Conservation (phyloP, 371 early-diverging fungal genomes). For the Funneliformis caledonium region DNA sequence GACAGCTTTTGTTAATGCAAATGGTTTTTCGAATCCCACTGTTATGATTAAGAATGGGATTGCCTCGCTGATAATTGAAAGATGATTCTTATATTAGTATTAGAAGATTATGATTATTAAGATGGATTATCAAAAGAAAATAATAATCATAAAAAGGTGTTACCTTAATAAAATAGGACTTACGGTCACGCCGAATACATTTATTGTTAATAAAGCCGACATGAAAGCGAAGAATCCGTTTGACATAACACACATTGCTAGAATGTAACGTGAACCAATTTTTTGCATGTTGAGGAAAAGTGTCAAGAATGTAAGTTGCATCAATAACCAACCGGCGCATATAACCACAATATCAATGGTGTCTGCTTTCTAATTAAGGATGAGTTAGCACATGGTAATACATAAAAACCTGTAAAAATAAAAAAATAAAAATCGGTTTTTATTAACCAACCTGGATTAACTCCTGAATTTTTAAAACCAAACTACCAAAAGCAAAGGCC, state of each 20-base stretch:
- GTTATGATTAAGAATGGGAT: conserved; percentile 92
- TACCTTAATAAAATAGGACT: conserved; percentile 75
- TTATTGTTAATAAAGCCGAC: conserved; percentile 71
- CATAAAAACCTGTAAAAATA: not conserved
- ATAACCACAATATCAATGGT: conserved; percentile 82
- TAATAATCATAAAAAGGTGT: conserved; percentile 21
- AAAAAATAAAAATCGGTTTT: not conserved
- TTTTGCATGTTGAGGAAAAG: conserved; percentile 87
- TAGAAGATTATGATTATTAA: not conserved
- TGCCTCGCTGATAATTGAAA: conserved; percentile 64
- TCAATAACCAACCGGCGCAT: conserved; percentile 82
- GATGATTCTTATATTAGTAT: no score
- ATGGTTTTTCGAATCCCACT: conserved; percentile 92
- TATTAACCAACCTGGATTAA: conserved; percentile 55
- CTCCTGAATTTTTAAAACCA: conserved; percentile 60
- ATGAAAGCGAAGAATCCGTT: conserved; percentile 83
- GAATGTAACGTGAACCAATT: conserved; percentile 82
- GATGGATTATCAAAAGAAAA: not conserved
- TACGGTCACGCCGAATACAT: conserved; percentile 69
- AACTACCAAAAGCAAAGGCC: conserved; percentile 50
- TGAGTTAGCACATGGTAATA: not conserved
- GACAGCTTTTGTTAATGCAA: conserved; percentile 81
- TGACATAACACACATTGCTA: conserved; percentile 66
- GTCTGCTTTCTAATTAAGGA: conserved; percentile 63
- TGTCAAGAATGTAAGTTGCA: conserved; percentile 80